A percentile compares a stretch with the other conserved stretches of the same genome.
Conservation (phyloP, 2,329 filamentous ascomycete genomes). For the Arthrobotrys megalospora region DNA sequence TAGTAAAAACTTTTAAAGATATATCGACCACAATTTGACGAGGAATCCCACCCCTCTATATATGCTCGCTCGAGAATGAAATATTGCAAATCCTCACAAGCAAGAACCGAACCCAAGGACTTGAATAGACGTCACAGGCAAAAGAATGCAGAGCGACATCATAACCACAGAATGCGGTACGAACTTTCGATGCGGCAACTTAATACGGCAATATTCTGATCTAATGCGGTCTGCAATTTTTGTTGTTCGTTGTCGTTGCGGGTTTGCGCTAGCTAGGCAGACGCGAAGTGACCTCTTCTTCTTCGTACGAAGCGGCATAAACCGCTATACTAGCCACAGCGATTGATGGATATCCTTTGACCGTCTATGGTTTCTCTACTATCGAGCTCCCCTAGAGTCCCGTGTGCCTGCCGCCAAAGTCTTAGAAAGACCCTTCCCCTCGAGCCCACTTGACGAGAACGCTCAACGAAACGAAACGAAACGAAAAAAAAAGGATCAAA, state of each 20-base stretch:
- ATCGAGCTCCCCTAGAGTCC: background rate
- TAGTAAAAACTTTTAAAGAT: too few species aligned
- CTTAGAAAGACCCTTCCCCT: background rate
- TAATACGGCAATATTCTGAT: constrained; percentile 27
- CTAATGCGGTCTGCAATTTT: constrained; percentile 11
- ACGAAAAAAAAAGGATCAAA: too few species aligned
- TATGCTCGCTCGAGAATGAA: too few species aligned
- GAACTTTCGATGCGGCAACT: constrained; percentile 17
- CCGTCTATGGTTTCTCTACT: background rate
- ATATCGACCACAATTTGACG: too few species aligned
- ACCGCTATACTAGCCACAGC: background rate
- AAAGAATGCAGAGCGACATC: too few species aligned
- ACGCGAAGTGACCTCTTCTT: constrained; percentile 6
- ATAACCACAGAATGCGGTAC: background rate
- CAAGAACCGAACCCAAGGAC: too few species aligned
- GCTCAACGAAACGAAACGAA: too few species aligned
- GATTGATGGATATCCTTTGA: too few species aligned
- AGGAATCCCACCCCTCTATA: too few species aligned
- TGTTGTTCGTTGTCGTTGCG: background rate
- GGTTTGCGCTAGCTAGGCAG: constrained; percentile 30
- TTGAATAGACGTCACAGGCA: too few species aligned
- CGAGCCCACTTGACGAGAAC: too few species aligned
- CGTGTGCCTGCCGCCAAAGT: background rate
- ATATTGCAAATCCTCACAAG: too few species aligned
- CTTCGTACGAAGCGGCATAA: constrained; percentile 43